These are phyloP conservation scores for Lactarius deliciosus DNA, from an alignment of 768 basidiomycete species.

Conservation along the genomic window DNA sequence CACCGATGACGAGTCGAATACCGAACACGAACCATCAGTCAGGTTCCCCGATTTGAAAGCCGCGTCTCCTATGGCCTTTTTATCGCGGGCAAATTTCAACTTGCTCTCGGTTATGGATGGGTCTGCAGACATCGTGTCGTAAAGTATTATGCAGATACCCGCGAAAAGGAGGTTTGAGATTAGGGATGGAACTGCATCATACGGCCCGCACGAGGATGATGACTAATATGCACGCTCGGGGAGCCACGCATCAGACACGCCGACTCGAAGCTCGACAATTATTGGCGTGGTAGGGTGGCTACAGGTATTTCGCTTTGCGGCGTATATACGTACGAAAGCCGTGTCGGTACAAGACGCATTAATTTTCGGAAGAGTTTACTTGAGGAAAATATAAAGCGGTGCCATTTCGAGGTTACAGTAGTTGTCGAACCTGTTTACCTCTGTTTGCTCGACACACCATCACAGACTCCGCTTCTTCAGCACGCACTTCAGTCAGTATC, in stretches of 20 bases:
- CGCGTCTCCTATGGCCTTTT: slow-evolving; percentile 65
- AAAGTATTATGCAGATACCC: neutral
- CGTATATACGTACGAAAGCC: too few species aligned
- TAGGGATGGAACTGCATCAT: neutral
- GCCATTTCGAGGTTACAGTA: too few species aligned
- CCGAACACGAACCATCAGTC: slow-evolving; percentile 48
- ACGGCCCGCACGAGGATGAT: neutral
- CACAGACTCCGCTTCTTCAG: neutral
- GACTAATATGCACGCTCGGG: neutral
- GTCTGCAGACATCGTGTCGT: slow-evolving; percentile 12
- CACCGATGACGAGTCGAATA: neutral
- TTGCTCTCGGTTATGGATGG: slow-evolving; percentile 19
- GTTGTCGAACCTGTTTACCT: neutral
- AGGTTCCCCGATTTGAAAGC: slow-evolving; percentile 67
- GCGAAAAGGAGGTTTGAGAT: neutral
- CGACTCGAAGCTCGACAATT: neutral
- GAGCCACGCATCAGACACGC: too few species aligned
- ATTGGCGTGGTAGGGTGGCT: neutral
- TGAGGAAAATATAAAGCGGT: neutral
- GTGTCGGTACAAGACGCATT: neutral
- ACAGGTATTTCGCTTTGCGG: neutral
- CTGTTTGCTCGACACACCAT: neutral
- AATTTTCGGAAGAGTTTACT: neutral
- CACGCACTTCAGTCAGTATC: neutral
- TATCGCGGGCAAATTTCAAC: slow-evolving; percentile 37